Conservation (phyloP, 2,329 filamentous ascomycete genomes). For the Pyrenophora tritici-repentis region DNA sequence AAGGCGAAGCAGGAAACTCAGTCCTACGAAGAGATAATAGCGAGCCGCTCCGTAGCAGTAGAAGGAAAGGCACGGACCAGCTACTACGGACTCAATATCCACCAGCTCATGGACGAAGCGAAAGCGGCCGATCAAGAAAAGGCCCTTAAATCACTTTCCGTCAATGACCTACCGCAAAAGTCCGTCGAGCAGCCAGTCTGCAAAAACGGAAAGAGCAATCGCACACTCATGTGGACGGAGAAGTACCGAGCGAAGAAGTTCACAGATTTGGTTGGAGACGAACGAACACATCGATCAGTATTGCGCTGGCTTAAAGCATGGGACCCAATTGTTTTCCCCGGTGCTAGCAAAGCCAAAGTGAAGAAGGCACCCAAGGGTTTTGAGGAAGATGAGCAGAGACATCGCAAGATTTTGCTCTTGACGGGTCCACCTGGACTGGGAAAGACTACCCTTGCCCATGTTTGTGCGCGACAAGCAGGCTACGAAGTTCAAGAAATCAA, state of each 20-base stretch:
- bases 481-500: conserved; percentile 98
- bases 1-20: conserved; percentile 55
- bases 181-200: conserved; percentile 47
- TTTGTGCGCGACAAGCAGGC: conserved; percentile 91
- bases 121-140: conserved; percentile 61
- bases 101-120: conserved; percentile 76
- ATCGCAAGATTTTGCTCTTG: conserved; percentile 86
- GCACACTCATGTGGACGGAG: conserved; percentile 84
- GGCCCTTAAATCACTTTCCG: conserved; percentile 24
- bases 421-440: conserved; percentile 91
- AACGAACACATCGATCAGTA: conserved; percentile 87
- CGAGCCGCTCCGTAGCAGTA: conserved; percentile 66
- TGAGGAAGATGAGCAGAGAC: conserved; percentile 71
- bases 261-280: conserved; percentile 91
- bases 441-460: conserved; percentile 95
- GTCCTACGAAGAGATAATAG: conserved; percentile 70
- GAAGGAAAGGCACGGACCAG: conserved; percentile 71
- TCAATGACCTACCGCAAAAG: conserved; percentile 34
- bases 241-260: conserved; percentile 94
- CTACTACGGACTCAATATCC: conserved; percentile 93
- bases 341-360: conserved; percentile 64
- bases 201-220: conserved; percentile 37
- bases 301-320: conserved; percentile 92
- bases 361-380: conserved; percentile 53
- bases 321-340: conserved; percentile 91